Evolutionary conservation across 345 rosid genomes (phyloP).

Genomic region (Acer saccharum): DNA sequence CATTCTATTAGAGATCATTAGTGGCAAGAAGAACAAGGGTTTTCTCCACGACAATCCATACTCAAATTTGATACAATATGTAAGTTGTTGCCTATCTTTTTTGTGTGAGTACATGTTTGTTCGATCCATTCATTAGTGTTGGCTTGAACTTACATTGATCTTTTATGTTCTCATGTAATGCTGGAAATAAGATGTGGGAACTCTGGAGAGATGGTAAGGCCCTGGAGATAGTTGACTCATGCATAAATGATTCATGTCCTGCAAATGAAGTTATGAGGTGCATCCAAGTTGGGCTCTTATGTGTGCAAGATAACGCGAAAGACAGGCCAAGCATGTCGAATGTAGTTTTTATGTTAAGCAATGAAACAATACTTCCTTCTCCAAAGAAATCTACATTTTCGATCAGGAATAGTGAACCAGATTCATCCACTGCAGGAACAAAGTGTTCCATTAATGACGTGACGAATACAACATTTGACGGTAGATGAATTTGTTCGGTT

Average conservation of each 20-base stretch:
- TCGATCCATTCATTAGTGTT: not conserved
- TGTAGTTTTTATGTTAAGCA: constrained; percentile 17
- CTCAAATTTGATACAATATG: constrained; percentile 2
- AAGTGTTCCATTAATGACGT: not conserved
- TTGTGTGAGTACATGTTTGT: not conserved
- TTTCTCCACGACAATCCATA: not conserved
- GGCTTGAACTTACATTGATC: not conserved
- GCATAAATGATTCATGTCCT: not conserved
- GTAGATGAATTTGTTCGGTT: not conserved
- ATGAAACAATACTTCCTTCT: constrained; percentile 8
- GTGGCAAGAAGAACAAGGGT: not conserved
- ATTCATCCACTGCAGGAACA: not conserved
- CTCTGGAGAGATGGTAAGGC: constrained; percentile 17
- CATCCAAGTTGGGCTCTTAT: constrained; percentile 18
- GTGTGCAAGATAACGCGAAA: not conserved
- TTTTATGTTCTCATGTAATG: not conserved
- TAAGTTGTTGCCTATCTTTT: not conserved
- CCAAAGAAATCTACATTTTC: constrained; percentile 11
- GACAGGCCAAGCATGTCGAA: constrained; percentile 21
- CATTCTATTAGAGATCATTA: not conserved
- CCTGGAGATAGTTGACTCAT: constrained; percentile 18
- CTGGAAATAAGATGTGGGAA: constrained; percentile 17
- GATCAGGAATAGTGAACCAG: not conserved
- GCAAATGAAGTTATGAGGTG: not conserved
- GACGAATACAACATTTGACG: not conserved